Percentiles rank a stretch among this genome's conserved stretches.
Evolutionary conservation across 225 moss, liverwort and hornwort genomes (phyloP).

Genomic region (Asterella californica): DNA sequence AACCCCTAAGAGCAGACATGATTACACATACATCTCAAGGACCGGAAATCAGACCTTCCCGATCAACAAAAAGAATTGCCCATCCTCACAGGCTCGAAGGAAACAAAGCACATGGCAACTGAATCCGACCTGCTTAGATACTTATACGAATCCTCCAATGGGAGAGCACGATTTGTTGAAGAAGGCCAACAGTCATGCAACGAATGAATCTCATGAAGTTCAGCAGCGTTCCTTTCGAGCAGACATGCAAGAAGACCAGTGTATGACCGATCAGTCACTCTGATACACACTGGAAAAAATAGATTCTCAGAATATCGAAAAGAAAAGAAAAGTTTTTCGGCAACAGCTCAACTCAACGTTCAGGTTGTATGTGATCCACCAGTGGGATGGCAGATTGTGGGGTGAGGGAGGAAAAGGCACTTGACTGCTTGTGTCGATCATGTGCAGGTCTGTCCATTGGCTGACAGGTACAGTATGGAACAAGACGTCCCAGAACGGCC

Average conservation of each 20-base stretch:
- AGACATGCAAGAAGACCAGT: too few species aligned
- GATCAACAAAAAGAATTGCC: neutral
- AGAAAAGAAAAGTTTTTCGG: neutral
- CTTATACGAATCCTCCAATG: neutral
- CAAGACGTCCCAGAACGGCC: neutral
- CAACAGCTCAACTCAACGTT: neutral
- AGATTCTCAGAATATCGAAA: neutral
- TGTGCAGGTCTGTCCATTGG: neutral
- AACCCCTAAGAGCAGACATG: neutral
- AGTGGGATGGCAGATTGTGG: neutral
- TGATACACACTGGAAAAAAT: too few species aligned
- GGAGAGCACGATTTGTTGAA: neutral
- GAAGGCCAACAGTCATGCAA: neutral
- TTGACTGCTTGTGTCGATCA: neutral
- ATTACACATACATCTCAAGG: neutral
- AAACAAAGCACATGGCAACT: constrained; percentile 1
- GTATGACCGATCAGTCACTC: too few species aligned
- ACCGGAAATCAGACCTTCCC: neutral
- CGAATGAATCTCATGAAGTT: too few species aligned
- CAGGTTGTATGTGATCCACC: neutral
- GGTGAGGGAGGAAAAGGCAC: neutral
- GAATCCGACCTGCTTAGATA: neutral
- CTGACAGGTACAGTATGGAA: neutral
- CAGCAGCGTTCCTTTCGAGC: too few species aligned
- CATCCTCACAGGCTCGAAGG: neutral